Evolutionary conservation across 371 early-diverging fungal genomes (phyloP).

Genomic region (Sanchytrium tribonematis): DNA sequence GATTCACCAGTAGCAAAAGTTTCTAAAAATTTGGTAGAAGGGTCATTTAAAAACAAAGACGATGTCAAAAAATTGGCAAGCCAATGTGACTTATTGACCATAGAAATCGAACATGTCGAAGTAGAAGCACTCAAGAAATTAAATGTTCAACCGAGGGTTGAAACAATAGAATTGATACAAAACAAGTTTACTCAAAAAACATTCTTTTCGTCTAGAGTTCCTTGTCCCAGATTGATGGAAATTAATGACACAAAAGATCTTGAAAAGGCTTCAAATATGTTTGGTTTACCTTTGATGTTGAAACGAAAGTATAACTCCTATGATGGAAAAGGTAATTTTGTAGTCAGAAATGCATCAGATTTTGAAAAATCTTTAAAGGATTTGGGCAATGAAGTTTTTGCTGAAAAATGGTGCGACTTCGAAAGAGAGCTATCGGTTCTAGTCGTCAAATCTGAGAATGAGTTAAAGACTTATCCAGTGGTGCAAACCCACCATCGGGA

Average conservation of each 20-base stretch:
- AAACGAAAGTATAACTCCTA: constrained; percentile 77
- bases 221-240: constrained; percentile 24
- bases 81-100: constrained; percentile 50
- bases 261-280: constrained; percentile 21
- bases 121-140: constrained; percentile 29
- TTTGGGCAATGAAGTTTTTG: constrained; percentile 36
- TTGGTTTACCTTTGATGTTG: constrained; percentile 75
- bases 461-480: constrained; percentile 52
- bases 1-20: constrained; percentile 65
- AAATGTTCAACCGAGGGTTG: constrained; percentile 39
- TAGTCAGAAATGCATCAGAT: constrained; percentile 34
- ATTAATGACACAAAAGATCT: constrained; percentile 26
- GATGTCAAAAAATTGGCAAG: constrained; percentile 42
- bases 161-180: constrained; percentile 58
- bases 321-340: constrained; percentile 56
- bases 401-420: constrained; percentile 75
- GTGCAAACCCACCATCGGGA: constrained; percentile 84
- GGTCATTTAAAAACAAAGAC: constrained; percentile 42
- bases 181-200: constrained; percentile 76
- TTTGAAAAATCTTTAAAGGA: constrained; percentile 22
- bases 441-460: constrained; percentile 59
- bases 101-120: constrained; percentile 89
- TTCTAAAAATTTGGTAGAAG: constrained; percentile 30
- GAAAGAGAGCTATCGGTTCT: constrained; percentile 75
- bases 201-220: constrained; percentile 23